phyloP scores from a whole-genome alignment of 2,329 filamentous ascomycete species.

The Apiospora rasikravindrae region DNA sequence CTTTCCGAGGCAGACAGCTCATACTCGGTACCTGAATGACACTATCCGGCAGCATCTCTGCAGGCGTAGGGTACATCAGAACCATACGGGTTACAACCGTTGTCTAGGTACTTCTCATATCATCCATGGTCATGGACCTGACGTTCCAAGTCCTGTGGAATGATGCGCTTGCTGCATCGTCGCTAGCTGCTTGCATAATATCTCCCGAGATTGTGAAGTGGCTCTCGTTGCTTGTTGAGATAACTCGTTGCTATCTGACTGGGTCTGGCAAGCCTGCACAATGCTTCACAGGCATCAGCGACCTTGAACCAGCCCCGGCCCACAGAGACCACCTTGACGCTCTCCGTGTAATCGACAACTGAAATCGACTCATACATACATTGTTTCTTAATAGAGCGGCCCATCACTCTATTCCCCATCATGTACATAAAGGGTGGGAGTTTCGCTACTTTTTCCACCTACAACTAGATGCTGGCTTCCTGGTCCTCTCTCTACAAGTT shows the following conservation, averaged over 20 bases:
- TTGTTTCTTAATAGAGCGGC: background rate
- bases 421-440: constrained; percentile 28
- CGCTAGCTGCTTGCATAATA: constrained; percentile 42
- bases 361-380: constrained; percentile 22
- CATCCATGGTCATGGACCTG: constrained; percentile 30
- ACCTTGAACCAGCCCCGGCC: constrained; percentile 28
- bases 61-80: constrained; percentile 30
- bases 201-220: constrained; percentile 43
- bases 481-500: constrained; percentile 20
- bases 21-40: constrained; percentile 13
- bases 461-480: constrained; percentile 21
- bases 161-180: constrained; percentile 34
- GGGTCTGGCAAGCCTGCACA: constrained; percentile 33
- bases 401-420: background rate
- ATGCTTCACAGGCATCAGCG: constrained; percentile 24
- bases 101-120: constrained; percentile 26
- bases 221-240: constrained; percentile 33
- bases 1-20: background rate
- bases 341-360: constrained; percentile 18
- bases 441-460: constrained; percentile 23
- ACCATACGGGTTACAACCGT: constrained; percentile 22
- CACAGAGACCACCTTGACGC: constrained; percentile 24
- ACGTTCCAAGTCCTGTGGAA: constrained; percentile 32
- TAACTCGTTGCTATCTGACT: constrained; percentile 47
- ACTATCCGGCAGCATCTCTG: constrained; percentile 20